Evolutionary conservation across 306 rosid genomes (phyloP), one percentile per base, ranked within the genome.

Genomic region (Sicyos edulis): DNA sequence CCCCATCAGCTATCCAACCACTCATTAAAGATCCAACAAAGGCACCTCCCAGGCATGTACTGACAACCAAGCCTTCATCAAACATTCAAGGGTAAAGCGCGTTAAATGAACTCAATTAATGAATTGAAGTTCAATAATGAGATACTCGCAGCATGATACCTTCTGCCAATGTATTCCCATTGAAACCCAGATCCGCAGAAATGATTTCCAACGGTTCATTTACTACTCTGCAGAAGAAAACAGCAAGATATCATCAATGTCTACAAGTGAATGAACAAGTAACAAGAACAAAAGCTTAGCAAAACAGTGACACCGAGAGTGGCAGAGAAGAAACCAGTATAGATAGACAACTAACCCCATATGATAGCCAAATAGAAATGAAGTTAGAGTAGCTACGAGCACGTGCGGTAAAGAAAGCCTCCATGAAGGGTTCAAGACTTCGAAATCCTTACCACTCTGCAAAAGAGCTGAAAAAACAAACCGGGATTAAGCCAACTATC

Each of bases 191-290:
- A 85, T 90, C 98, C 64, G 26, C 29, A 75, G 98, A 87, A 76
- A 93, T 93, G 84, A 87, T 88, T 82, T 90, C 98, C 42, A 93
- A 92, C 19, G 98, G 98, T 85, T 93, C 98, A 79, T 93, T 93
- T 70, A 90, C 97, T 63, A 93, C 97, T 56, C 98, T 93, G 88
- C 37, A 76, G 44, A 78, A 76, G 44, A 78, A 62, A 69, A 70
- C 70, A 80, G 22, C n/a, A 8, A 26, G 32, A 21, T 47, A 73
- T 22, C 44, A 20, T 57, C 68, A 73, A 14, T 20, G 51, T 57
- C 52, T 14, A 55, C 71, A 57, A 8, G 21, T 7, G 15, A 56
- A 73, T 29, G 21, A 72, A 34, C 49, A 40, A 16, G 61, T 26
- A 26, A 26, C 29, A 26, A n/a, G n/a, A 56, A 34, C 17, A 21